Base-by-base conservation (phyloP, 352 stramenopile species). In the Phytopythium boreale region DNA sequence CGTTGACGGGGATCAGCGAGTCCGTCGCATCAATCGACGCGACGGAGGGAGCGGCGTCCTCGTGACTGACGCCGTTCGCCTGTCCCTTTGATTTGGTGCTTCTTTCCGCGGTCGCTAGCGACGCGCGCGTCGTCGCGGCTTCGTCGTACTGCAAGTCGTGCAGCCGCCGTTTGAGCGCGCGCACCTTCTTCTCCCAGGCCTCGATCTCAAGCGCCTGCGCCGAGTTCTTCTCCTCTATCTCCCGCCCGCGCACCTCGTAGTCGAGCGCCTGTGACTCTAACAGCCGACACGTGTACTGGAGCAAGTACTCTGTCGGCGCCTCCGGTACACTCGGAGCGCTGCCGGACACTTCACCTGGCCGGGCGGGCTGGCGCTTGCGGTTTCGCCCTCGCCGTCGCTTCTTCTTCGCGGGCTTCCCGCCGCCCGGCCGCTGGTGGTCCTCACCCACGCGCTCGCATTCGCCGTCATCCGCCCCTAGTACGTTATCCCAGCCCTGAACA, bases 181-280 rank as follows among this genome's bases (percentile, higher is more conserved):
- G 63, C 26, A 85, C 68, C 29, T 71, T 71, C 47, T 67, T 74
- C 56, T 88, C 77, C 71, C 70, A 84, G 20, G 73, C 58, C 6
- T 72, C 61, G 8, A 80, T 72, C 55, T 81, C 68, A 20, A 68
- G 68, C 11, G 41, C 60, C 26, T 77, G 64, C 17, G 15, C 46
- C 22, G 59, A 62, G 44, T 77, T 72, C 9, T 81, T 71, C 41
- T 88, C 76, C n/a, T 77, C 70, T 36, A 87, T 49, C 24, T 87
- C 75, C 0, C 67, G 56, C 11, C 63, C 68, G 11, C 75, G 82
- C 17, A 85, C 68, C 22, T 89, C 75, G 27, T 72, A 74, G 24
- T 88, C 78, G 37, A 90, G 56, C 24, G 47, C 52, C 50, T 81
- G 72, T 8, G 68, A 66, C 14, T 70, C 57, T 26, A 89, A 53